A percentile compares a stretch with the other conserved stretches of the same genome.
Evolutionary conservation across 345 rosid genomes (phyloP).

Genomic region (Carallia brachiata): DNA sequence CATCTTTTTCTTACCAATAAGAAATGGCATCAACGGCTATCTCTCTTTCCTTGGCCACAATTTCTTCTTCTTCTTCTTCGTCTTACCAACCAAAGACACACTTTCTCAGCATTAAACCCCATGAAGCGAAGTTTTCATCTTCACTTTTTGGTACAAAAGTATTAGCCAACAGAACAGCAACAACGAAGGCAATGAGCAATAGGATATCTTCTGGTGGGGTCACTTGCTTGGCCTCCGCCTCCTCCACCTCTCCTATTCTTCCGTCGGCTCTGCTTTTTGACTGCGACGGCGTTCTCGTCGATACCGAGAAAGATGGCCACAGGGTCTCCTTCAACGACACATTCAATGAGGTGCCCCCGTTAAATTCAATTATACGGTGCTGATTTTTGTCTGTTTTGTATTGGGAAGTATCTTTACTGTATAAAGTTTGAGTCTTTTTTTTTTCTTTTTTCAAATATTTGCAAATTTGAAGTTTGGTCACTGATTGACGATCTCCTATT

Average conservation of each 20-base stretch:
- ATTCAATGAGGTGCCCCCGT: slow-evolving; percentile 58
- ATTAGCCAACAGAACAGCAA: slow-evolving; percentile 11
- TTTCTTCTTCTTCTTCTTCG: slow-evolving; percentile 18
- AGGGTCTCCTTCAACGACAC: slow-evolving; percentile 92
- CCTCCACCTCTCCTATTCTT: slow-evolving; percentile 42
- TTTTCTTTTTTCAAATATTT: not conserved
- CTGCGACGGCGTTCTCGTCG: slow-evolving; percentile 96
- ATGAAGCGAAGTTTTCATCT: slow-evolving; percentile 19
- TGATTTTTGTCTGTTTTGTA: not conserved
- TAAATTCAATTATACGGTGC: not conserved
- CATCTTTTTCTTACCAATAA: not conserved
- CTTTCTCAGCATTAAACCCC: slow-evolving; percentile 19
- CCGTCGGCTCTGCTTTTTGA: slow-evolving; percentile 86
- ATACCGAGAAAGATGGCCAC: slow-evolving; percentile 95
- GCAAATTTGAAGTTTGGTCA: not conserved
- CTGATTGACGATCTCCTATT: slow-evolving; percentile 4
- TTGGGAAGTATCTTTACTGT: not conserved
- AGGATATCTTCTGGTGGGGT: slow-evolving; percentile 21
- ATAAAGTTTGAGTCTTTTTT: not conserved
- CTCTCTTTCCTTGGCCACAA: slow-evolving; percentile 37
- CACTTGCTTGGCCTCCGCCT: slow-evolving; percentile 42
- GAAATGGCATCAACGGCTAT: slow-evolving; percentile 35
- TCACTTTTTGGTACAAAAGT: slow-evolving; percentile 22
- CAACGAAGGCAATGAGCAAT: slow-evolving; percentile 19
- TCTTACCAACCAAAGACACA: slow-evolving; percentile 22